Conservation (phyloP, 163 green algal species). For the Prototheca wickerhamii region DNA sequence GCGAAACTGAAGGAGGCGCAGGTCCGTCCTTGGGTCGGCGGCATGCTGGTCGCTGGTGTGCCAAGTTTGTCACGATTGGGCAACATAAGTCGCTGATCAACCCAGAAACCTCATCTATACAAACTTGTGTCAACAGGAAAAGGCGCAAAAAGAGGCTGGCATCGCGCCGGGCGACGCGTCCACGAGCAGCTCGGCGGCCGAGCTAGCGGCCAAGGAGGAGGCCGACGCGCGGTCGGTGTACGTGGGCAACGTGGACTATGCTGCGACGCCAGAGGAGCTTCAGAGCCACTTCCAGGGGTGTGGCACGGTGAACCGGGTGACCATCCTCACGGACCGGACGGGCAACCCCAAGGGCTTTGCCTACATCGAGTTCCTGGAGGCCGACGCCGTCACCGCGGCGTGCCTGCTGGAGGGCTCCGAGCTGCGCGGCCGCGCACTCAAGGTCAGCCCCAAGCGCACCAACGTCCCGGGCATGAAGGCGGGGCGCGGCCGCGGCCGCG, state of each 20-base stretch:
- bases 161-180: conserved; percentile 17
- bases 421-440: conserved; percentile 69
- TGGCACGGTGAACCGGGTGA: conserved; percentile 98
- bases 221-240: conserved; percentile 68
- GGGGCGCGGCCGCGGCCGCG: conserved; percentile 31
- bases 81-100: not conserved
- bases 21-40: conserved; percentile 11
- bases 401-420: conserved; percentile 76
- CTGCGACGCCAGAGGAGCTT: conserved; percentile 86
- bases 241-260: conserved; percentile 90
- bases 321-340: conserved; percentile 89
- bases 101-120: not conserved
- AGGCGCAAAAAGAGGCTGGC: conserved; percentile 27
- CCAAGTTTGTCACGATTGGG: not conserved
- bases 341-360: conserved; percentile 84
- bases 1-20: conserved; percentile 63
- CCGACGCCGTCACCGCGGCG: conserved; percentile 84
- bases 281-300: conserved; percentile 63
- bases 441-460: conserved; percentile 86
- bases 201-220: conserved; percentile 49
- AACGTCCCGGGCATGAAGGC: conserved; percentile 86
- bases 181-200: conserved; percentile 7
- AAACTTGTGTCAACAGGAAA: conserved; percentile 13
- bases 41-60: not conserved
- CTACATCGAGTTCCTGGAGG: conserved; percentile 97